phyloP scores from a whole-genome alignment of 2,329 filamentous ascomycete genomes.

The Neurospora crassa region DNA sequence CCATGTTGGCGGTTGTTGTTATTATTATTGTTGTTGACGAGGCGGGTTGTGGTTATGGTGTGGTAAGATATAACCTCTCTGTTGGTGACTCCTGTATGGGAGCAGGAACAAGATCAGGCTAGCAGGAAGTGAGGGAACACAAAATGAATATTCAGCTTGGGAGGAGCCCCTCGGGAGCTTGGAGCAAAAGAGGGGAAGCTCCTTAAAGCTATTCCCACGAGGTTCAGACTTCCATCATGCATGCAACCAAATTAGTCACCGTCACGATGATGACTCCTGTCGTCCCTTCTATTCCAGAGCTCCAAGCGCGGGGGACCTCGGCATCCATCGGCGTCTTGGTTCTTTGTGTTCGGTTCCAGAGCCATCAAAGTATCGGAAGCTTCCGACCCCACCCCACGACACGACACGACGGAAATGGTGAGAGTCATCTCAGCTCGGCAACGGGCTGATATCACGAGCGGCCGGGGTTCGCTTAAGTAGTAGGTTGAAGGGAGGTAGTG shows the following conservation, averaged over 20 bases:
- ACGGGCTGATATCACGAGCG: neutral
- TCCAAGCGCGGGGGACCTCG: neutral
- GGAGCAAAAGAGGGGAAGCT: neutral
- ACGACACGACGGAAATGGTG: neutral
- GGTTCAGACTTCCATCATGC: neutral
- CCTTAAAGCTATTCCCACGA: neutral
- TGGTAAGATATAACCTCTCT: neutral
- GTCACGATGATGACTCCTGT: neutral
- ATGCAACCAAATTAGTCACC: neutral
- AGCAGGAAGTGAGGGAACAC: neutral
- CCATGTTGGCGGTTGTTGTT: slow-evolving; percentile 4
- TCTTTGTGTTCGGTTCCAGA: neutral
- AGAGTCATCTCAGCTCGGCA: neutral
- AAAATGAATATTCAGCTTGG: neutral
- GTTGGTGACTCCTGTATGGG: neutral
- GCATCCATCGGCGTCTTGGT: neutral
- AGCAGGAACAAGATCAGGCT: neutral
- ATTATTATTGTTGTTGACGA: neutral
- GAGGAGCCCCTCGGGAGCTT: neutral
- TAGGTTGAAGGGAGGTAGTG: neutral
- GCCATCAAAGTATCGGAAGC: neutral
- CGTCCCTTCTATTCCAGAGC: neutral
- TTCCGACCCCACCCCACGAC: neutral
- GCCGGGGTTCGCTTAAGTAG: neutral
- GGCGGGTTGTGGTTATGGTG: neutral